Conservation (phyloP, 495 filamentous ascomycete species). For the Penicillium egyptiacum region DNA sequence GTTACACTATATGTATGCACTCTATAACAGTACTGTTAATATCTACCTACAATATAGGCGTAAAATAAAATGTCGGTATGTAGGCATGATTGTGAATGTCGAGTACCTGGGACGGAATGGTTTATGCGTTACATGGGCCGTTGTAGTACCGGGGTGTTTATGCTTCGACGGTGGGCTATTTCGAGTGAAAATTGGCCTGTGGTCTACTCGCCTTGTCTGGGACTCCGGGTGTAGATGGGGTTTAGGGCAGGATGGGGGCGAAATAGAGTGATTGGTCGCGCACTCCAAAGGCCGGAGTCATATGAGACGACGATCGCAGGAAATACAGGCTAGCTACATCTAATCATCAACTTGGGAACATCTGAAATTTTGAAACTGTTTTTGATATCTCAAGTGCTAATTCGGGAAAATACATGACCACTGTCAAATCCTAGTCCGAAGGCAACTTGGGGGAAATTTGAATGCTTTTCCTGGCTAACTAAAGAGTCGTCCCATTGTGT, state of each 20-base stretch:
- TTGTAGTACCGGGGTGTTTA: background rate
- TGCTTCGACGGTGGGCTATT: background rate
- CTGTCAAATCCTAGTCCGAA: conserved; percentile 7
- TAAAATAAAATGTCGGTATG: background rate
- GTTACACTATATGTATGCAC: background rate
- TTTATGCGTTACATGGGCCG: background rate
- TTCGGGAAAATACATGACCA: conserved; percentile 15
- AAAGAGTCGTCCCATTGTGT: conserved; percentile 16
- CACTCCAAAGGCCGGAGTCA: background rate
- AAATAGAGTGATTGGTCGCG: background rate
- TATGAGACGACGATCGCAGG: background rate
- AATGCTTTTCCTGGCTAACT: conserved; percentile 22
- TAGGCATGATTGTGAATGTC: background rate
- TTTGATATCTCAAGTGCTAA: conserved; percentile 19
- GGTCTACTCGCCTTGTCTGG: background rate
- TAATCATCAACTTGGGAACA: background rate
- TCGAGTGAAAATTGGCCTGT: background rate
- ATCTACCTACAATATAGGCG: background rate
- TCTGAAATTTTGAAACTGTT: conserved; percentile 11
- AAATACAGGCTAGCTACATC: background rate
- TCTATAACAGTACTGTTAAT: background rate
- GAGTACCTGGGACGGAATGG: background rate
- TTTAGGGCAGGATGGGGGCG: background rate
- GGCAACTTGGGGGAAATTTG: conserved; percentile 11
- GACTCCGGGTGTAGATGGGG: background rate